Base-by-base conservation (phyloP, 176 grass and related monocot genomes). In the Rhynchospora tenuis region DNA sequence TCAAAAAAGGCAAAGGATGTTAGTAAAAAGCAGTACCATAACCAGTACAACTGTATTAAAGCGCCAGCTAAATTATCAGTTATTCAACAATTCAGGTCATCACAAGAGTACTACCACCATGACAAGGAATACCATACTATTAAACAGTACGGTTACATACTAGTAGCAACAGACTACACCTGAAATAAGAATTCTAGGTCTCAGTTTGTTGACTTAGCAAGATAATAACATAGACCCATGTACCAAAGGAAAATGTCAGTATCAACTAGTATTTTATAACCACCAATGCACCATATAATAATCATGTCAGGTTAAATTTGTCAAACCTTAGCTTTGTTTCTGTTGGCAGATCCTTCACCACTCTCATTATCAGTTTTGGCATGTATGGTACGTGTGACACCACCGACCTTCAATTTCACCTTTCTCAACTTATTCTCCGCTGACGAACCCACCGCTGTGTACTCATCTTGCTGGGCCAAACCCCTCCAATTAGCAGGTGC, bases 341-440 rank as follows among this genome's bases (percentile, higher is more conserved):
- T 77, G 22, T 89, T 76, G 52, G 24, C 81, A 70, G 83, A 79
- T 61, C 72, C 83, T 7, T 83, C 80, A 58, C 52, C 87, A 0
- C 33, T 67, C 46, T 91, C 91, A 43, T 61, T 59, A 73, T 24
- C 43, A 13, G 69, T 64, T 71, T 92, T 94, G 1, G 90, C 77
- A 88, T 86, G 90, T 54, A 87, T 59, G 12, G 86, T 88, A 17
- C 86, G 88, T 22, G 83, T 94, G 54, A 97, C 80, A 65, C 91
- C 94, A 45, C 88, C 88, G 83, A 98, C 84, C 80, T 94, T 98
- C 45, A 98, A 85, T 82, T 93, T 98, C 38, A 98, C 89, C 82
- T 87, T 95, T 65, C 87, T 93, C 63, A 86, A 20, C 59, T 61
- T 91, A 71, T 90, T 88, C 59, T 91, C 92, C 20, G 50, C 57